Conservation (phyloP, 2,329 filamentous ascomycete species). For the Fusarium compactum region DNA sequence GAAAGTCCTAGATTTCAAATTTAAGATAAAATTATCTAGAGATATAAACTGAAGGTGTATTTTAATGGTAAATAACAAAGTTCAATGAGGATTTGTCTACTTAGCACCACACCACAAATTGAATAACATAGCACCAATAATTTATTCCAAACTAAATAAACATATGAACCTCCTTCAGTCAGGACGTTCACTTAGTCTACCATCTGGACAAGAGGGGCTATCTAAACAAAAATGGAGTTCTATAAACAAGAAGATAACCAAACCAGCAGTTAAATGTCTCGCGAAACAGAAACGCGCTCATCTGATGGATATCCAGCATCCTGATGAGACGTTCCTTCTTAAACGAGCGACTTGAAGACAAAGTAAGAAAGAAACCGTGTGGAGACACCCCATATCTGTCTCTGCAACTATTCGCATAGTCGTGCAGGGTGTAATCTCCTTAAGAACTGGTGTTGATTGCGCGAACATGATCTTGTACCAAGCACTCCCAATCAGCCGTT, state of each 20-base stretch:
- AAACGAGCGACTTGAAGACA: not conserved
- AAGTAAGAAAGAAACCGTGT: not conserved
- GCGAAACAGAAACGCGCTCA: not conserved
- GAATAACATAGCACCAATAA: too few relatives aligned
- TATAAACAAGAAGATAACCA: not conserved
- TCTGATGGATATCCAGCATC: not conserved
- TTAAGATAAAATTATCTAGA: too few relatives aligned
- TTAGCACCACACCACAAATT: too few relatives aligned
- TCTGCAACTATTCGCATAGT: not conserved
- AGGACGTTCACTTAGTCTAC: too few relatives aligned
- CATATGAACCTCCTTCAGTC: too few relatives aligned
- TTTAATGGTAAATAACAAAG: too few relatives aligned
- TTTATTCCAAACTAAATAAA: too few relatives aligned
- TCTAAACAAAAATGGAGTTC: too few relatives aligned
- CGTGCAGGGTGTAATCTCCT: not conserved
- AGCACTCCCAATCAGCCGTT: conserved; percentile 56
- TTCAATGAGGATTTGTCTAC: too few relatives aligned
- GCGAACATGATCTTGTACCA: conserved; percentile 58
- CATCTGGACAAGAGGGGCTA: too few relatives aligned
- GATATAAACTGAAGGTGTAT: too few relatives aligned
- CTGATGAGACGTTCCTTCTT: not conserved
- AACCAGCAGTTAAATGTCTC: not conserved
- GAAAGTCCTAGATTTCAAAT: too few relatives aligned
- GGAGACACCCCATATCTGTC: not conserved
- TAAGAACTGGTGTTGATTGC: not conserved